Conservation (phyloP, 129 eudicot species). For the Logfia minima region DNA sequence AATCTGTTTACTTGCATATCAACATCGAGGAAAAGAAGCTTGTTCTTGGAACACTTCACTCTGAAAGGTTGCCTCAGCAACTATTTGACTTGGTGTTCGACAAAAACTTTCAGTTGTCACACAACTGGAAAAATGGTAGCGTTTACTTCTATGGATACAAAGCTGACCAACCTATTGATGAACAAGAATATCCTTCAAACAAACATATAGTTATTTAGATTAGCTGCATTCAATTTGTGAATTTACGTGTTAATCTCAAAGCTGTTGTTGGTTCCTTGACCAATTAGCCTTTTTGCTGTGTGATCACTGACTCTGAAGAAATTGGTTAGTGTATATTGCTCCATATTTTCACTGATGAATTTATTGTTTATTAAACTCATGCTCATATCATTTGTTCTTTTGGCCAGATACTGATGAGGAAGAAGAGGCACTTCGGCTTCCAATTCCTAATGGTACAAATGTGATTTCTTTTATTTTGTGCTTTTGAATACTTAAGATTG, state of each 20-base stretch:
- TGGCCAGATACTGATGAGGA: constrained; percentile 58
- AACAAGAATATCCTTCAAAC: constrained; percentile 65
- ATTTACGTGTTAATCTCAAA: not conserved
- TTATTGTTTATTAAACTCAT: not conserved
- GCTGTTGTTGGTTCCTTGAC: constrained; percentile 49
- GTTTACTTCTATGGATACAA: constrained; percentile 74
- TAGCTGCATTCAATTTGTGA: not conserved
- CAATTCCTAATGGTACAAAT: constrained; percentile 47
- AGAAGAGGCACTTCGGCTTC: constrained; percentile 40
- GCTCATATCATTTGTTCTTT: not conserved
- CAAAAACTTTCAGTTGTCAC: constrained; percentile 63
- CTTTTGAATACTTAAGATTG: not conserved
- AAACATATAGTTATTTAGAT: not conserved
- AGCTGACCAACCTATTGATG: constrained; percentile 55
- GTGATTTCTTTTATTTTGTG: not conserved
- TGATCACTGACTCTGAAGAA: constrained; percentile 43
- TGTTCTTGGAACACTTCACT: constrained; percentile 68
- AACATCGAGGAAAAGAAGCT: constrained; percentile 57
- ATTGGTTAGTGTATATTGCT: constrained; percentile 32
- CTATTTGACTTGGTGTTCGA: constrained; percentile 81
- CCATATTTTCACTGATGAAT: not conserved
- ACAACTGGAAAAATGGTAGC: constrained; percentile 77
- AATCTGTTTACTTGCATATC: constrained; percentile 55
- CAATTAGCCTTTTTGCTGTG: constrained; percentile 13
- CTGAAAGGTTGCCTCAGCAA: constrained; percentile 72